Percentiles rank a stretch among this genome's conserved stretches.
phyloP scores from a whole-genome alignment of 139 green algal genomes.

The Closterium sp. region DNA sequence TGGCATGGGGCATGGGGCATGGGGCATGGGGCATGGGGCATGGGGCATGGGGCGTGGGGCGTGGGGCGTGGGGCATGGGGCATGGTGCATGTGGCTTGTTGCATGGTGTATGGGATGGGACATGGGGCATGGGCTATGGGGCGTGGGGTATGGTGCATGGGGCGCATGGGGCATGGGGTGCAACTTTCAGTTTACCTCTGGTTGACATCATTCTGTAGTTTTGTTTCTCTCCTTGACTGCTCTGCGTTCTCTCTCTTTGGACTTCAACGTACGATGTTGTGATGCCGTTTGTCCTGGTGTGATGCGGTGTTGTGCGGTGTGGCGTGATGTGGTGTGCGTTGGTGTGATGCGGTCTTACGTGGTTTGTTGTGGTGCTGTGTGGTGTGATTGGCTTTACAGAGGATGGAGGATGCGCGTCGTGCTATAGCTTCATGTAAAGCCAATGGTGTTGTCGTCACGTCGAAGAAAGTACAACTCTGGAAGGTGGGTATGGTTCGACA shows the following conservation, averaged over 20 bases:
- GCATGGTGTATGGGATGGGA: background rate
- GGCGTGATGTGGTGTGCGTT: background rate
- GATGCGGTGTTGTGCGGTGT: background rate
- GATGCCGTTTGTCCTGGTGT: background rate
- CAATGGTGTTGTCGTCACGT: background rate
- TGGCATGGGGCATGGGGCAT: background rate
- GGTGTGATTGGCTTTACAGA: background rate
- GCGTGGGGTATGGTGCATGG: background rate
- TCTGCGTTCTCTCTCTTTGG: too few species aligned
- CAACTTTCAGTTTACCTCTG: too few species aligned
- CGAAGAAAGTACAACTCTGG: background rate
- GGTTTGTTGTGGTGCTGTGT: too few species aligned
- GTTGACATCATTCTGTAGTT: too few species aligned
- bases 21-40: background rate
- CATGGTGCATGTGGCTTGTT: background rate
- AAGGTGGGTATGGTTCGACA: background rate
- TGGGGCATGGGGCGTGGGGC: background rate
- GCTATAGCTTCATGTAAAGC: background rate
- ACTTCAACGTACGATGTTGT: too few species aligned
- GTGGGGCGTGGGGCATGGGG: background rate
- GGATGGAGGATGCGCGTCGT: background rate
- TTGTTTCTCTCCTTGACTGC: too few species aligned
- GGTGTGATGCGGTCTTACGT: too few species aligned
- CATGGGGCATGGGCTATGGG: too few species aligned
- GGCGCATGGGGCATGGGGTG: too few species aligned